Evolutionary conservation across 2,329 filamentous ascomycete species (phyloP).

Genomic region (Sarocladiaceae sp.): DNA sequence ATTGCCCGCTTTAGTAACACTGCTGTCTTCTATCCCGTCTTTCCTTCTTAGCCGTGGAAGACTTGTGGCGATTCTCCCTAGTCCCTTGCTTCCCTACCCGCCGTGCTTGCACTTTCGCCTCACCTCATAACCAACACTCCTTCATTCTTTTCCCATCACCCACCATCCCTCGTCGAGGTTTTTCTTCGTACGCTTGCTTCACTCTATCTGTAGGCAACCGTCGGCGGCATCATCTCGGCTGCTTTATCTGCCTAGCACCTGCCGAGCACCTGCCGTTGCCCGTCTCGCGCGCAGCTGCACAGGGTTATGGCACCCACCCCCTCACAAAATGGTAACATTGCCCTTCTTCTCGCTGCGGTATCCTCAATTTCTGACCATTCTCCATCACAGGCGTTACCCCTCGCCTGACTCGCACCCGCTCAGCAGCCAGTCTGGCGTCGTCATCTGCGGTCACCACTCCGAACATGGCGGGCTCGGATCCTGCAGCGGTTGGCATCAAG

Average conservation of each 20-base stretch:
- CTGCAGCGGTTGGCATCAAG: neutral
- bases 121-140: too few species aligned
- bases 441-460: neutral
- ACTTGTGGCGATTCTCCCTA: too few species aligned
- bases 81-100: too few species aligned
- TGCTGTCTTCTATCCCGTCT: too few species aligned
- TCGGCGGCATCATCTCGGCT: neutral
- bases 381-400: neutral
- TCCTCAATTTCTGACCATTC: neutral
- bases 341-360: neutral
- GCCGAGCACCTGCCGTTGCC: neutral
- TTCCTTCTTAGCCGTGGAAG: too few species aligned
- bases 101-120: too few species aligned
- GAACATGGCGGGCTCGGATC: neutral
- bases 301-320: constrained; percentile 6
- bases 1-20: too few species aligned
- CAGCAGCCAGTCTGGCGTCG: neutral
- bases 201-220: too few species aligned
- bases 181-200: too few species aligned
- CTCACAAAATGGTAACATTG: constrained; percentile 1
- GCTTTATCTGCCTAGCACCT: neutral
- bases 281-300: too few species aligned
- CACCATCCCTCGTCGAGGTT: too few species aligned
- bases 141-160: too few species aligned
- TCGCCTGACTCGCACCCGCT: constrained; percentile 1